Conservation (phyloP, 768 basidiomycete species). For the Ramaria sp. region DNA sequence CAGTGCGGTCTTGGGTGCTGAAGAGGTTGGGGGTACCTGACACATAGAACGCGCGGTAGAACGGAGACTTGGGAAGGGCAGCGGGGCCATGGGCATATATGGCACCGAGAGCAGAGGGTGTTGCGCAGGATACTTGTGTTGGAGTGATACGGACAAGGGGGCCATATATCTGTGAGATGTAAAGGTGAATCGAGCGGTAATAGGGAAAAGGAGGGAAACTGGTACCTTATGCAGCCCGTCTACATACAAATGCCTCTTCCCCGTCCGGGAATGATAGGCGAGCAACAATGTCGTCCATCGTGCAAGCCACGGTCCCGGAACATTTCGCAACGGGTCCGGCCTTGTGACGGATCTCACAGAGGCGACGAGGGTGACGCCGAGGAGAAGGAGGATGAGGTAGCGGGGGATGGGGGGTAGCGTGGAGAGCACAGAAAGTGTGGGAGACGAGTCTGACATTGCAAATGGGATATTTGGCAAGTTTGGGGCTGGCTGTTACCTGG, state of each 20-base stretch:
- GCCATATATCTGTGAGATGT: constrained; percentile 19
- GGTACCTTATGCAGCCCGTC: constrained; percentile 7
- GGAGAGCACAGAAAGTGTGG: too few relatives aligned
- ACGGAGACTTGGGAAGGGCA: constrained; percentile 22
- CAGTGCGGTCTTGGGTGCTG: constrained; percentile 21
- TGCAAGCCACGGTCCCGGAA: constrained; percentile 8
- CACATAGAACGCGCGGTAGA: constrained; percentile 22
- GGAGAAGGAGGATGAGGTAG: not conserved
- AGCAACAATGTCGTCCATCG: not conserved
- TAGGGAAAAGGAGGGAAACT: not conserved
- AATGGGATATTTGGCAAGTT: too few relatives aligned
- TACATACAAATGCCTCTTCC: constrained; percentile 2
- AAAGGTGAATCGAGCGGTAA: not conserved
- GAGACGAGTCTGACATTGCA: too few relatives aligned
- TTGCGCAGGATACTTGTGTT: constrained; percentile 23
- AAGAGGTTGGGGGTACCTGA: constrained; percentile 21
- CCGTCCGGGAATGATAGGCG: not conserved
- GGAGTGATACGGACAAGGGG: constrained; percentile 23
- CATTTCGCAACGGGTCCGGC: constrained; percentile 1
- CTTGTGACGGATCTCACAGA: not conserved
- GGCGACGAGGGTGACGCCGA: not conserved
- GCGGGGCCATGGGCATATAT: constrained; percentile 23
- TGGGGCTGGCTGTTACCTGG: too few relatives aligned
- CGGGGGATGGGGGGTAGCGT: not conserved
- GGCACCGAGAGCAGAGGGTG: constrained; percentile 18